Evolutionary conservation across 2,329 filamentous ascomycete genomes (phyloP).

Genomic region (Clonostachys sp.): DNA sequence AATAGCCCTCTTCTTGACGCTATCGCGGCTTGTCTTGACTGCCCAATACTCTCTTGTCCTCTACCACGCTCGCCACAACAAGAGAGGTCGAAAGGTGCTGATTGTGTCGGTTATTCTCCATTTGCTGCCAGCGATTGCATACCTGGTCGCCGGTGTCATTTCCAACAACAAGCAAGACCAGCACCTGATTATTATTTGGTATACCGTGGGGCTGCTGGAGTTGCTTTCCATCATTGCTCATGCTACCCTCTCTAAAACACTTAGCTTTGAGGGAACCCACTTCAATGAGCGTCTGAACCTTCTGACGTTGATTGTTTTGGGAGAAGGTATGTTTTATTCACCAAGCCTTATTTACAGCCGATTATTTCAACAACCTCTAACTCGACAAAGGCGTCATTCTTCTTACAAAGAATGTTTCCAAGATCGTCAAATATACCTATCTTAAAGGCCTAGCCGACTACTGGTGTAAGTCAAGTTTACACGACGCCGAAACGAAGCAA

Average conservation of each 20-base stretch:
- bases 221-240: conserved; percentile 43
- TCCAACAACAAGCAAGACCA: conserved; percentile 25
- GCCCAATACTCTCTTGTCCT: conserved; percentile 47
- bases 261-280: conserved; percentile 59
- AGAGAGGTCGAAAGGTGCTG: conserved; percentile 26
- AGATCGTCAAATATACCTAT: conserved; percentile 26
- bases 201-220: conserved; percentile 48
- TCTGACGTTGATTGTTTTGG: conserved; percentile 61
- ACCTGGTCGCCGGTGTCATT: conserved; percentile 33
- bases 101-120: conserved; percentile 27
- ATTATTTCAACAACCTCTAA: too few species aligned
- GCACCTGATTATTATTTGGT: conserved; percentile 38
- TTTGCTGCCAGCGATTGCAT: conserved; percentile 25
- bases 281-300: conserved; percentile 60
- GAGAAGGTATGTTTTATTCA: conserved; percentile 53
- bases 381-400: conserved; percentile 17
- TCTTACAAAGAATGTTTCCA: conserved; percentile 44
- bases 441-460: too few species aligned
- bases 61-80: conserved; percentile 34
- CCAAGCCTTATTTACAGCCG: too few species aligned
- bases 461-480: too few species aligned
- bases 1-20: conserved; percentile 38
- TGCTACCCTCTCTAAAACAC: conserved; percentile 48
- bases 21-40: conserved; percentile 45
- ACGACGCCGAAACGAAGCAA: too few species aligned